Evolutionary conservation across 176 grass and related monocot genomes (phyloP), one percentile per base, ranked within the genome.

Genomic region (Oryza glumipatula): DNA sequence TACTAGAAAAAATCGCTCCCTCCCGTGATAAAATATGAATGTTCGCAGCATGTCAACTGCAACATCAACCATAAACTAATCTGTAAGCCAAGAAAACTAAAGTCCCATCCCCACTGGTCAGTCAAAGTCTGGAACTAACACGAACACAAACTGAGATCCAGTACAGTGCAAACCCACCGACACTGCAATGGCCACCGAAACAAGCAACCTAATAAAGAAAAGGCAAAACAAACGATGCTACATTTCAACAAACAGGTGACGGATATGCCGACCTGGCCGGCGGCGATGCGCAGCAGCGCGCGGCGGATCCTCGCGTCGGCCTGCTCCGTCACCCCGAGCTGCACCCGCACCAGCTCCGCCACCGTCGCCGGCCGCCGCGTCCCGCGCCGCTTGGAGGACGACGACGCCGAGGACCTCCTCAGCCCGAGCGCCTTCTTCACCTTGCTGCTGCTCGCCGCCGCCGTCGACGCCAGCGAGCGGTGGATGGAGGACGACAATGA

Each of bases 231-330:
- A 56, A 74, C 14, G 1, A 67, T 38, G 61, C 43, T 54, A 41
- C 30, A 82, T 88, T 91, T 69, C 39, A 79, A 9, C 30, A 82
- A 63, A 72, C 72, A 76, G 82, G 54, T 58, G 21, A 58, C 19
- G 69, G 15, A 4, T 76, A 23, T 64, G 33, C 11, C 61, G 19
- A 98, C 96, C 91, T 98, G 93, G 11, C 83, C 85, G 24, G 91
- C 91, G 2, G 89, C 85, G 30, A 92, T 82, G 56, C 93, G 89
- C 49, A 95, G 89, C 67, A 98, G 85, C 24, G 77, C 85, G 66
- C 89, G 89, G 16, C 91, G 91, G 91, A 98, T 94, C 83, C 89
- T 94, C 32, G 89, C 56, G 82, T 98, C 96, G 15, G 73, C 76
- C 77, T 90, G 87, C 83, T 92, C 93, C 22, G 96, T 83, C 39